Base-by-base conservation (phyloP, 2,329 filamentous ascomycete genomes). In the Whalleya microplaca region DNA sequence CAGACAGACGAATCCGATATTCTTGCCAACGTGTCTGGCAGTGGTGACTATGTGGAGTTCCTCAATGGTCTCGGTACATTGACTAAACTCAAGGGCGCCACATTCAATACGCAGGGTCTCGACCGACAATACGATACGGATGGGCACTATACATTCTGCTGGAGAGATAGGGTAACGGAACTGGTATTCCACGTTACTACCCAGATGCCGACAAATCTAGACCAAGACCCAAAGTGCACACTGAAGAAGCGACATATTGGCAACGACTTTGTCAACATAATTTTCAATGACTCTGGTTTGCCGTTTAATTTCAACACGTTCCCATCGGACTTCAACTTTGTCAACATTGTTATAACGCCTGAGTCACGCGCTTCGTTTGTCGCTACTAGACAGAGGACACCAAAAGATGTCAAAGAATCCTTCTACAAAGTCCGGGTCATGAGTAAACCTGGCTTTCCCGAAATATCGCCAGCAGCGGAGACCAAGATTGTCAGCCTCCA, bases 181-280 rank as follows among this genome's bases (percentile, higher is more conserved):
- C 90, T 99, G 44, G 89, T 98, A 27, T 99, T 96, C 74, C 95
- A 98, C 71, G 88, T 98, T 52, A 92, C 91, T 4, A 99, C 94
- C 3, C 92, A 98, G 81, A 99, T 99, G 95, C 95, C 95, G 1
- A 96, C 92, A 9, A 84, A 96, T 69, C 78, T 88, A 14, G 86
- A 92, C 51, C 82, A 85, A 27, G 92, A 96, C 66, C 84, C 89
- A 9, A 82, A 85, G 59, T 92, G 89, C 69, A 87, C 88, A 59
- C 83, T 86, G 72, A 99, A 99, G 78, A 99, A 99, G 75, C 84
- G 87, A 2, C 96, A 98, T 69, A 95, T 98, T 58, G 95, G 95
- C 55, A 99, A 99, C 70, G 95, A 98, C 73, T 96, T 91, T 72
- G 95, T 99, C 70, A 98, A 96, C 71, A 96, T 99, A 65, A 89